Base-by-base conservation (phyloP, 176 grass and related monocot species). In the Oryza punctata region DNA sequence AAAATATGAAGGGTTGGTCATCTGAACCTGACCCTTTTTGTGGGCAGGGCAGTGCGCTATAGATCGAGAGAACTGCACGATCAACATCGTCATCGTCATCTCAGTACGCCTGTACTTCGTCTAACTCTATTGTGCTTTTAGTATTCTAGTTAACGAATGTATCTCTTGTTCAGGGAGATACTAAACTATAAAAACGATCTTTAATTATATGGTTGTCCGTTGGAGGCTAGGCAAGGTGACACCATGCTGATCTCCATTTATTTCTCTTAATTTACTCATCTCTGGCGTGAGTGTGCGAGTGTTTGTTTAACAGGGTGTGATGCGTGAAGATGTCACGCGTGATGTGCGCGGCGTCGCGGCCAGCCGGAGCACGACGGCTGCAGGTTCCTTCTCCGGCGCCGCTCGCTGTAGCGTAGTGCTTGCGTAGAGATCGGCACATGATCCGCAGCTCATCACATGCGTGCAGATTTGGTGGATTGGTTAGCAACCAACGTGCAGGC, bases 141-240 rank as follows among this genome's bases (percentile, higher is more conserved):
- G 52, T 57, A 13, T 70, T 40, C 10, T 25, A 71, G 23, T 43
- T 43, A 14, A 54, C 50, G 12, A 25, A 41, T 5, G 4, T 24
- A 12, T 71, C 12, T 43, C 24, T 7, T 25, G 21, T 60, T 60
- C 57, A 3, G 57, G 4, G 11, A 71, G 37, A 44, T 44, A 71
- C 57, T 23, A 23, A 27, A 54, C 50, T 73, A 35, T 6, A 35
- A 33, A 70, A 79, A 23, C 3, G n/a, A 35, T 65, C n/a, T 50
- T 50, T 54, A 4, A 57, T 57, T 61, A 61, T 61, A 45, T 72
- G 73, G 35, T 79, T 80, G 77, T 23, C 70, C 21, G 49, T 28
- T 75, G 69, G 37, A 61, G 40, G 38, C 21, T 33, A 75, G 63
- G 63, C 63, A 76, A 30, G 12, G 4, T 45, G 57, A 6, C 67